Conservation (phyloP, 148 eudicot genomes). For the Arbutus unedo region DNA sequence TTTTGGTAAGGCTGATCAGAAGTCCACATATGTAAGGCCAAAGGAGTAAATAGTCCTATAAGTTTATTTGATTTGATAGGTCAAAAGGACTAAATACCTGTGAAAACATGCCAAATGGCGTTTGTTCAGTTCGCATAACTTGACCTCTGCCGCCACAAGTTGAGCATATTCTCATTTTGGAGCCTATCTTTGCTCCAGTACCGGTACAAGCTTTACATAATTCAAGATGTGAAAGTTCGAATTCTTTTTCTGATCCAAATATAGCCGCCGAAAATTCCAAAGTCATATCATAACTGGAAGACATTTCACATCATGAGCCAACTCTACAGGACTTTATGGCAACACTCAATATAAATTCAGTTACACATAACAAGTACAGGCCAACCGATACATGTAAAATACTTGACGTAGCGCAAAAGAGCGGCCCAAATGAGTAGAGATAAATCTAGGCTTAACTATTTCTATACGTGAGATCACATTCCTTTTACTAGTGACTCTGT, state of each 20-base stretch:
- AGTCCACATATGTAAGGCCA: neutral
- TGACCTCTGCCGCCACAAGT: slow-evolving; percentile 99
- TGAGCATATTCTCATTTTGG: slow-evolving; percentile 91
- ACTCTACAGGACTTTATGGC: slow-evolving; percentile 12
- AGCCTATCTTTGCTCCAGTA: slow-evolving; percentile 89
- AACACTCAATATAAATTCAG: slow-evolving; percentile 3
- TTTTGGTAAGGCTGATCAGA: neutral
- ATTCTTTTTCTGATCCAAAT: slow-evolving; percentile 88
- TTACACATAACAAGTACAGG: neutral
- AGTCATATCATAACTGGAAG: slow-evolving; percentile 88
- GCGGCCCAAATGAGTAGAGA: neutral
- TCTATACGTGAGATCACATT: neutral
- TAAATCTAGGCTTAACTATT: neutral
- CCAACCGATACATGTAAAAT: neutral
- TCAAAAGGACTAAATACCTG: slow-evolving; percentile 52
- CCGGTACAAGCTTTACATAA: slow-evolving; percentile 85
- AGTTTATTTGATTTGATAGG: neutral
- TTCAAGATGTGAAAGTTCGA: slow-evolving; percentile 87
- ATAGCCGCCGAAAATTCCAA: slow-evolving; percentile 83
- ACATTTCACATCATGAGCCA: slow-evolving; percentile 39
- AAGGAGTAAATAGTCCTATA: slow-evolving; percentile 11
- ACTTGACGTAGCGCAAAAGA: neutral
- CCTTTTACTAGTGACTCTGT: neutral
- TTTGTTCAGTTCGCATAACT: slow-evolving; percentile 99
- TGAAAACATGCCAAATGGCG: slow-evolving; percentile 95